Base-by-base conservation (phyloP, 257 asterid genomes). In the Capsicum baccatum region DNA sequence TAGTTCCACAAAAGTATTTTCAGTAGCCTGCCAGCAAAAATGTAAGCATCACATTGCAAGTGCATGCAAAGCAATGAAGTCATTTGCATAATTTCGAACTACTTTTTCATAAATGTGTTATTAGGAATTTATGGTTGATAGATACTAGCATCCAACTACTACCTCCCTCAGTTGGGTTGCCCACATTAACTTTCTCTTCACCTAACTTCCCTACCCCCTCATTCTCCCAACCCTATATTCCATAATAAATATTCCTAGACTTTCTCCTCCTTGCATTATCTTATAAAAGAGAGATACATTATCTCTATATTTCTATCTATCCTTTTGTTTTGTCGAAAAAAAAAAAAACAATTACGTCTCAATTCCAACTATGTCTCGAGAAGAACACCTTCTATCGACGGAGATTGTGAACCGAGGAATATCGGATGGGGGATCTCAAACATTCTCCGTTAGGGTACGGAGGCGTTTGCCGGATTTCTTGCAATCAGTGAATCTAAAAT, bases 401-500 rank as follows among this genome's bases (percentile, higher is more conserved):
- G 97, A 96, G 83, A 96, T 96, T n/a, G 94, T 94, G 4, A 93
- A 93, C 91, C 94, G 94, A 6, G 99, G 98, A 35, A 85, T 91
- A 9, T 97, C 97, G 0, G 94, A 93, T 19, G 94, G 93, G 26
- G 98, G 98, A 2, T 91, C 98, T 9, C 84, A 86, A 86, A 91
- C 96, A 50, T 94, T 97, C 26, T 97, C 98, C 19, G 97, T 95
- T 1, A 86, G 98, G 85, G 99, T 97, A 5, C 73, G 94, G 52
- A 86, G 97, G 52, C 85, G 96, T 79, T 82, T 95, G 85, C 98
- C 98, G 12, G 98, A 97, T 33, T 97, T 97, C 54, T 96, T 97
- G 16, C 91, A 97, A 79, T 94, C 98, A 0, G 99, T 97, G 68
- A 97, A 97, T 87, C 82, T 97, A 68, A 97, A 94, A 89, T 95